Evolutionary conservation across 331 rosid species (phyloP), one percentile per base, ranked within the genome.

Genomic region (Malus hybrid): DNA sequence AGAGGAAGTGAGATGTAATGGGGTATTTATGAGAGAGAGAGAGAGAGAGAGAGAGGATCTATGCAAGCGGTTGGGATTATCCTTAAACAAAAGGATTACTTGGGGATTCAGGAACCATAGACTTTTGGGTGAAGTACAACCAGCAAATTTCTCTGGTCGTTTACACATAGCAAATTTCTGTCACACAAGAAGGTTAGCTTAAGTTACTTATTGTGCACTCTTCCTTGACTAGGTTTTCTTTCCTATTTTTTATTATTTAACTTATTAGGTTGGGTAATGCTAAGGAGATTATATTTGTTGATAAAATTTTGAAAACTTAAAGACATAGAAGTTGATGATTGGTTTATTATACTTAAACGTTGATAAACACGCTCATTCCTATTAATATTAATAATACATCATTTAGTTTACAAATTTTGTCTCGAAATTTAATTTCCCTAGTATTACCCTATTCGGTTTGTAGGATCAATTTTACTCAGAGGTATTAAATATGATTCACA

Each of bases 81-180:
- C 11, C 44, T 70, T 70, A n/a, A 56, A 71, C 32, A 33, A 50
- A 55, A 33, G 65, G 6, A 5, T 71, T 64, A 31, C 34, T 13
- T 52, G 76, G 50, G 56, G 69, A 70, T 71, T 54, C 60, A 34
- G 84, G 73, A 65, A 79, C 19, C 67, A 54, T 69, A 69, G 76
- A 57, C 78, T 75, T 77, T 56, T 69, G 71, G 78, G 75, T 54
- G 61, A 78, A 79, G 83, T 82, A 82, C 86, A 83, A 76, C 48
- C 44, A 39, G 44, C 44, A 39, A 39, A 39, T 39, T 39, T 39
- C 44, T 39, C 44, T 39, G 44, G 44, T 9, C 44, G 44, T 39
- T 39, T 39, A 9, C 12, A 39, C 44, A 46, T 68, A 63, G 82
- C 64, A 77, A 76, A 62, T 27, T 62, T 28, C 36, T 62, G 36